phyloP scores from a whole-genome alignment of 768 basidiomycete species.

The Mycena venus region DNA sequence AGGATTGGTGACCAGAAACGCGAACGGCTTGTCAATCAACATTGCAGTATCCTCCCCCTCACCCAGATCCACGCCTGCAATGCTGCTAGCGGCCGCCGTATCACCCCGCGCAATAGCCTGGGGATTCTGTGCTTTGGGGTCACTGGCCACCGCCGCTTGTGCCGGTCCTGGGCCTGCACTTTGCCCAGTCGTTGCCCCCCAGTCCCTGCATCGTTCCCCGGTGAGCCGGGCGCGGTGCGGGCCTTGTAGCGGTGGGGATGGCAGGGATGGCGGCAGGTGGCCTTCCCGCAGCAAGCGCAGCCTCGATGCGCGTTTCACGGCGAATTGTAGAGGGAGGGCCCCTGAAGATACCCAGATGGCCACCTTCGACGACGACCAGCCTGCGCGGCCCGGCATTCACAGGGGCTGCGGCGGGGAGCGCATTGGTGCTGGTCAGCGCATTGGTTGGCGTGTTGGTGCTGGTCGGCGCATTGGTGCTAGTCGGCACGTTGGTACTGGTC shows the following conservation, averaged over 20 bases:
- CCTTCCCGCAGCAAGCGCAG: no score
- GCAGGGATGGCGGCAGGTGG: no score
- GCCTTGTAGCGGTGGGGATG: not conserved
- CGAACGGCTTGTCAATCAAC: no score
- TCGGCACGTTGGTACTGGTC: no score
- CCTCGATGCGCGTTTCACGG: no score
- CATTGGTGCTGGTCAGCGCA: no score
- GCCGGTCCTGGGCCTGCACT: not conserved
- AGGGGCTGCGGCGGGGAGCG: not conserved
- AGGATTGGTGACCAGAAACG: not conserved
- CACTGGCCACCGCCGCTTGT: not conserved
- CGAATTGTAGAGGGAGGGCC: no score
- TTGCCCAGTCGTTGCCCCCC: not conserved
- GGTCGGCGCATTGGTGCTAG: no score
- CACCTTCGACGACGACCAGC: no score
- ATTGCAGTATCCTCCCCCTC: not conserved
- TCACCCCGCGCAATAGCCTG: not conserved
- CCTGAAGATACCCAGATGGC: no score
- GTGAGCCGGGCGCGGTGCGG: not conserved
- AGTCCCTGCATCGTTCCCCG: not conserved
- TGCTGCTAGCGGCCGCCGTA: not conserved
- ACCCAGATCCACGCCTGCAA: not conserved
- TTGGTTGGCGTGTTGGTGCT: no score
- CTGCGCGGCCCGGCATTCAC: no score
- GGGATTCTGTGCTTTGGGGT: not conserved